These are phyloP conservation scores for Hymenoscyphus infarciens DNA, from an alignment of 2,329 filamentous ascomycete species.

Conservation along the genomic window DNA sequence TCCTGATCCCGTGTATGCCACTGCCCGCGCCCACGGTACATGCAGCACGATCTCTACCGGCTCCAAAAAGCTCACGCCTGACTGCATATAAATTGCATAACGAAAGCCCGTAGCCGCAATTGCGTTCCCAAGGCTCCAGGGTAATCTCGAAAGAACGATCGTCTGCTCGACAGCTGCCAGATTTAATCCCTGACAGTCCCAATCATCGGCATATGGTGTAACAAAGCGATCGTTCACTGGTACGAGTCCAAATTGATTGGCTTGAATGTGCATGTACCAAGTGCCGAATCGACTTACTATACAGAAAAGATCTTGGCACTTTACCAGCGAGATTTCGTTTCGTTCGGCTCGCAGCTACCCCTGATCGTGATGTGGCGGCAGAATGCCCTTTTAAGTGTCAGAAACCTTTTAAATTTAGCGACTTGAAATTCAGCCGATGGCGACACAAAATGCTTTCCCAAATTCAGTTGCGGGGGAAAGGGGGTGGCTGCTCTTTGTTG, in stretches of 20 bases:
- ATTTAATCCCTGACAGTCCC: not conserved
- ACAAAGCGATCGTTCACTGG: not conserved
- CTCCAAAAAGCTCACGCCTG: not conserved
- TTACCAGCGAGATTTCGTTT: not conserved
- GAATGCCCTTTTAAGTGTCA: not conserved
- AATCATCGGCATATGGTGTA: not conserved
- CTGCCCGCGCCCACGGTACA: not conserved
- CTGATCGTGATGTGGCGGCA: not conserved
- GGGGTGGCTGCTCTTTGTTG: not conserved
- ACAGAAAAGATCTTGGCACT: not conserved
- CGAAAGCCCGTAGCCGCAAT: not conserved
- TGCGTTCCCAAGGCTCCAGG: not conserved
- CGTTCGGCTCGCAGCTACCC: not conserved
- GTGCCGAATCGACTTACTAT: not conserved
- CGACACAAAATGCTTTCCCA: not conserved
- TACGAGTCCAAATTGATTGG: not conserved
- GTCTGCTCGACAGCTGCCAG: not conserved
- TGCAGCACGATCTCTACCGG: not conserved
- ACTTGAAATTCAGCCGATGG: not conserved
- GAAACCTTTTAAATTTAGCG: not conserved
- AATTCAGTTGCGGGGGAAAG: not conserved
- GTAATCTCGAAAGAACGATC: not conserved
- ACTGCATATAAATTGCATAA: not conserved
- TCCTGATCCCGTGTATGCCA: not conserved
- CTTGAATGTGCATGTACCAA: not conserved